Conservation (phyloP, 805 yeast species). For the Kodamaea lidongshanica region DNA sequence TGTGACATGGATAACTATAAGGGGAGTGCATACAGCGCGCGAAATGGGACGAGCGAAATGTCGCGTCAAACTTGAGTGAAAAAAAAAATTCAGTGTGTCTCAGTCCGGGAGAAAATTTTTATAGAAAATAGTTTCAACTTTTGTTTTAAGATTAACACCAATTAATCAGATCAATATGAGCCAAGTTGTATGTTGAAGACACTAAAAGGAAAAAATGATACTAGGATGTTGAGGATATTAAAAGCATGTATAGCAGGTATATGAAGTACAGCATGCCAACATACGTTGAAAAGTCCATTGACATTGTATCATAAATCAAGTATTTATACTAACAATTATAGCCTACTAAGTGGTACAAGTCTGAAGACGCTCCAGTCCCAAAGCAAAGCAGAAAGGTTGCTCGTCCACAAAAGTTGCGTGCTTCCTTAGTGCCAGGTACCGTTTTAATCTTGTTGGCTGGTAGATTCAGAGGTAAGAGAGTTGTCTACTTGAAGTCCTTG, state of each 20-base stretch:
- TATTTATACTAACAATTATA: conserved; percentile 26
- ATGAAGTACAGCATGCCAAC: no score
- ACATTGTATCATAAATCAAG: no score
- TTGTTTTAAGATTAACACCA: conserved; percentile 12
- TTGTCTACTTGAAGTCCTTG: conserved; percentile 91
- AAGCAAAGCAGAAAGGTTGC: conserved; percentile 85
- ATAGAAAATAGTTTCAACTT: conserved; percentile 12
- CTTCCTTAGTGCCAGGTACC: conserved; percentile 96
- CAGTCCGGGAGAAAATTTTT: conserved; percentile 8
- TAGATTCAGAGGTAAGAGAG: conserved; percentile 99
- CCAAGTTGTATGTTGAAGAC: conserved; percentile 32
- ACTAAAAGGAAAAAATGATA: no score
- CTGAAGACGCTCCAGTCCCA: conserved; percentile 83
- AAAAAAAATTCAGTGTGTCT: conserved; percentile 3
- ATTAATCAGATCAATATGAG: conserved; percentile 16
- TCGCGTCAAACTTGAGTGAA: conserved; percentile 4
- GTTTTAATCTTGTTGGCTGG: conserved; percentile 97
- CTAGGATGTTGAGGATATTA: no score
- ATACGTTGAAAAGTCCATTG: no score
- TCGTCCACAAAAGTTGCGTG: conserved; percentile 92
- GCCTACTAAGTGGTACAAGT: conserved; percentile 93
- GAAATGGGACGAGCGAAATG: conserved; percentile 2
- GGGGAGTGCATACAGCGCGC: background rate
- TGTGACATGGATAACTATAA: no score
- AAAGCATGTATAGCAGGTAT: no score